A percentile compares a stretch with the other conserved stretches of the same genome.
Conservation (phyloP, 129 eudicot species). For the Tagetes erecta region DNA sequence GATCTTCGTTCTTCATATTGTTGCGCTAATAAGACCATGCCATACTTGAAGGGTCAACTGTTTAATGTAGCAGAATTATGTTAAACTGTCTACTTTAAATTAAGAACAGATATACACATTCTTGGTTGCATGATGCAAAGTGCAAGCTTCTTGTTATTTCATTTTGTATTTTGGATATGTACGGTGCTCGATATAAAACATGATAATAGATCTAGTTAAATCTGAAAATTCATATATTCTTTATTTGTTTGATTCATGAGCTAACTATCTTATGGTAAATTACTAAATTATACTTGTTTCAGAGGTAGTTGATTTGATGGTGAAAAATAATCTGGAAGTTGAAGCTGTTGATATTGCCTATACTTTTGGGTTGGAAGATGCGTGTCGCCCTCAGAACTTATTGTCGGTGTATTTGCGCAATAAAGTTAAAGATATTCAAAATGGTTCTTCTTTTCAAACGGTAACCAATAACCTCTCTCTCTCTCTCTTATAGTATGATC, state of each 20-base stretch:
- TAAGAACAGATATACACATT: not conserved
- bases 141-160: not conserved
- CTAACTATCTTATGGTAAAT: not conserved
- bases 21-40: constrained; percentile 8
- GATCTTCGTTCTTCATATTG: not conserved
- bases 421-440: constrained; percentile 29
- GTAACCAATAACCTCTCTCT: constrained; percentile 21
- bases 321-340: constrained; percentile 48
- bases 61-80: not conserved
- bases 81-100: not conserved
- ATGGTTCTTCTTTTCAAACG: constrained; percentile 30
- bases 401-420: constrained; percentile 48
- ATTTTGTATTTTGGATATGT: not conserved
- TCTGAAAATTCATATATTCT: not conserved
- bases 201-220: not conserved
- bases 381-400: constrained; percentile 43
- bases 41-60: constrained; percentile 7
- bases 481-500: not conserved
- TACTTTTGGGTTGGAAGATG: constrained; percentile 60
- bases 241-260: not conserved
- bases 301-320: constrained; percentile 59
- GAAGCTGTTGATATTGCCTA: constrained; percentile 68
- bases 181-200: not conserved
- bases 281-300: constrained; percentile 28
- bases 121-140: not conserved